Percentiles rank a stretch among this genome's conserved stretches.
These are phyloP conservation scores for Trypanosoma cruzi DNA, from an alignment of 208 protist species.

Conservation along the genomic window DNA sequence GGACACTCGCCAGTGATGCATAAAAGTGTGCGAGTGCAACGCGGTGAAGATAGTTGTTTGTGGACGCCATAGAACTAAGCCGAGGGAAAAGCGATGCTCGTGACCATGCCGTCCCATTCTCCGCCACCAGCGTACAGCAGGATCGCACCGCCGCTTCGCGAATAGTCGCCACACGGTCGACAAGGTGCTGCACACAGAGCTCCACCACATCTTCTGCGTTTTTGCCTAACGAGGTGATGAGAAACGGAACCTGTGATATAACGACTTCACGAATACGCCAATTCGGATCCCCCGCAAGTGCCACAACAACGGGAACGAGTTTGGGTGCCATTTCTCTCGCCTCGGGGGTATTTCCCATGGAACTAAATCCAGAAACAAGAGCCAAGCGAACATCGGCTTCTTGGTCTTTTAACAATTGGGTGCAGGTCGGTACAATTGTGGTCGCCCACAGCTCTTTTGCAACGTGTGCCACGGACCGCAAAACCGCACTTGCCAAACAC, in stretches of 20 bases:
- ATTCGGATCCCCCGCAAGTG: slow-evolving; percentile 79
- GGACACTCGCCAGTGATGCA: slow-evolving; percentile 54
- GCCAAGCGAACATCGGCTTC: slow-evolving; percentile 87
- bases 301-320: slow-evolving; percentile 81
- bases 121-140: slow-evolving; percentile 75
- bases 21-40: slow-evolving; percentile 80
- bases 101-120: slow-evolving; percentile 70
- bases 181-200: slow-evolving; percentile 75
- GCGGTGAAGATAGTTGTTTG: slow-evolving; percentile 79
- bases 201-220: slow-evolving; percentile 79
- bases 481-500: slow-evolving; percentile 82
- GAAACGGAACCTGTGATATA: slow-evolving; percentile 79
- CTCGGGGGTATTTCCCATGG: slow-evolving; percentile 83
- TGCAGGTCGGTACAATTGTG: slow-evolving; percentile 79
- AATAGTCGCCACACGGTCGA: slow-evolving; percentile 87
- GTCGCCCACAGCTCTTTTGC: slow-evolving; percentile 76
- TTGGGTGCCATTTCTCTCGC: slow-evolving; percentile 85
- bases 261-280: slow-evolving; percentile 89
- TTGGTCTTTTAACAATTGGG: slow-evolving; percentile 68
- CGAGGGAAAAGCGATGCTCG: slow-evolving; percentile 65
- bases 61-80: slow-evolving; percentile 52
- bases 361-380: slow-evolving; percentile 84
- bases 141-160: slow-evolving; percentile 80
- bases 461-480: slow-evolving; percentile 78
- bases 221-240: slow-evolving; percentile 77